These are phyloP conservation scores for Rhodotorula sp. DNA, from an alignment of 1,284 basidiomycete genomes.

Conservation along the genomic window DNA sequence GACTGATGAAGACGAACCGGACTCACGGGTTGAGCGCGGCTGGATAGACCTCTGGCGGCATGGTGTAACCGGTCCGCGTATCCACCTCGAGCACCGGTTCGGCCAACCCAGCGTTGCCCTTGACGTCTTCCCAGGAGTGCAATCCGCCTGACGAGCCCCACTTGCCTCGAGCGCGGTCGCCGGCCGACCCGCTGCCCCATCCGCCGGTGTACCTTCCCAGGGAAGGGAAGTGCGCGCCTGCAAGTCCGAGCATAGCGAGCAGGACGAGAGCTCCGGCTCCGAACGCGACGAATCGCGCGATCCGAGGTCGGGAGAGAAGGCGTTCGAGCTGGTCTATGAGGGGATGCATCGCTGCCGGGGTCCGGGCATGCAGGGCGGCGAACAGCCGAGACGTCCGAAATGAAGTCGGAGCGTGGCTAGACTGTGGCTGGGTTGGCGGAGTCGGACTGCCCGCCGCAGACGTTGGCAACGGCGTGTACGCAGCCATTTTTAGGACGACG, in stretches of 20 bases:
- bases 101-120: conserved; percentile 23
- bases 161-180: not conserved
- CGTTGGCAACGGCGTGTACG: not conserved
- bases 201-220: not conserved
- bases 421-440: not conserved
- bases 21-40: conserved; percentile 37
- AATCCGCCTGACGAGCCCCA: conserved; percentile 12
- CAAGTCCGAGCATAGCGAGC: not conserved
- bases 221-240: not conserved
- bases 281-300: conserved; percentile 6
- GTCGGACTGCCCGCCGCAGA: not conserved
- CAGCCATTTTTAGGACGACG: not conserved
- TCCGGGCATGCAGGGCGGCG: not conserved
- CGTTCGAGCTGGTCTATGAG: not conserved
- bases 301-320: conserved; percentile 3
- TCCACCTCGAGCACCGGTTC: conserved; percentile 18
- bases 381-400: not conserved
- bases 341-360: not conserved
- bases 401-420: not conserved
- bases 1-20: not conserved
- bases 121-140: conserved; percentile 5
- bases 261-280: not conserved
- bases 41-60: conserved; percentile 41
- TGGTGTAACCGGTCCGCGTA: conserved; percentile 10
- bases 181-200: not conserved